Conservation (phyloP, 2,329 filamentous ascomycete species). For the Lasiodiplodia theobromae region DNA sequence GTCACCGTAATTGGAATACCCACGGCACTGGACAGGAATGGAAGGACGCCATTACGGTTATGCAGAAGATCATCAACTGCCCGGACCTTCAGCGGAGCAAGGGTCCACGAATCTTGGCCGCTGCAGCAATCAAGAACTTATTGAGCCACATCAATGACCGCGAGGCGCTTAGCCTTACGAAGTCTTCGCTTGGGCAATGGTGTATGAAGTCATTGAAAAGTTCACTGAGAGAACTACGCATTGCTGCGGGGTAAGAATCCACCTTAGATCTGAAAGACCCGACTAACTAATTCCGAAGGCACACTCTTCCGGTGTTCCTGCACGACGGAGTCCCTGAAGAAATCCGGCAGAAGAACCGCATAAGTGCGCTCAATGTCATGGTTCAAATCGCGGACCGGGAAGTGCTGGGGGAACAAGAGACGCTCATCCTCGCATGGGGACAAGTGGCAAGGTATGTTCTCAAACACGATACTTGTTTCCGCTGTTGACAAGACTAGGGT, state of each 20-base stretch:
- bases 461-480: slow-evolving; percentile 28
- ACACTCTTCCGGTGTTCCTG: slow-evolving; percentile 72
- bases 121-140: slow-evolving; percentile 74
- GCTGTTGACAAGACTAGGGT: slow-evolving; percentile 54
- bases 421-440: slow-evolving; percentile 85
- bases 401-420: slow-evolving; percentile 75
- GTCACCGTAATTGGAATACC: slow-evolving; percentile 30
- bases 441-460: slow-evolving; percentile 72
- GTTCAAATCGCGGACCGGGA: slow-evolving; percentile 75
- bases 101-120: slow-evolving; percentile 64
- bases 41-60: slow-evolving; percentile 36
- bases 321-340: slow-evolving; percentile 55
- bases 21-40: slow-evolving; percentile 38
- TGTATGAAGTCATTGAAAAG: slow-evolving; percentile 83
- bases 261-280: background rate
- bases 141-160: slow-evolving; percentile 69
- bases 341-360: slow-evolving; percentile 68
- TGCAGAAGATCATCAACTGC: slow-evolving; percentile 37
- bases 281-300: slow-evolving; percentile 50
- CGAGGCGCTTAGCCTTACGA: slow-evolving; percentile 70
- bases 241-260: slow-evolving; percentile 72
- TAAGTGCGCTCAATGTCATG: slow-evolving; percentile 73
- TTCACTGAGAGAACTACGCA: slow-evolving; percentile 82
- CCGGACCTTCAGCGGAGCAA: slow-evolving; percentile 41
- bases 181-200: slow-evolving; percentile 76